Percentiles rank a stretch among this genome's conserved stretches.
phyloP scores from a whole-genome alignment of 768 basidiomycete genomes.

The Lactarius evosmus region DNA sequence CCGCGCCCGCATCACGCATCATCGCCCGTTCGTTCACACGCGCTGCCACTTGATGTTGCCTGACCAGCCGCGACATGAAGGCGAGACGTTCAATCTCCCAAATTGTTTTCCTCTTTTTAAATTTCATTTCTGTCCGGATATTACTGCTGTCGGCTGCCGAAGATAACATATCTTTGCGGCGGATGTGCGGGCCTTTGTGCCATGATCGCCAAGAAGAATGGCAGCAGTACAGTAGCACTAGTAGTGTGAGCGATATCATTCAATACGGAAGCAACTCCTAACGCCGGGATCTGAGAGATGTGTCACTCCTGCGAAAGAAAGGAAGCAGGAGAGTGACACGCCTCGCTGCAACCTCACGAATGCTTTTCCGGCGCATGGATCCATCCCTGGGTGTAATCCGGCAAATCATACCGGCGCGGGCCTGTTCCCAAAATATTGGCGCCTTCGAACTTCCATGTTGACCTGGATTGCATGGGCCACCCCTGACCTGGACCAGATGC shows the following conservation, averaged over 20 bases:
- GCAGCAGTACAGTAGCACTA: not conserved
- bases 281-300: not conserved
- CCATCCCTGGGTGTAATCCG: not conserved
- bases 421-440: conserved; percentile 8
- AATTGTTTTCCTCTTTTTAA: not conserved
- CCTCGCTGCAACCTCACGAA: conserved; percentile 3
- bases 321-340: not conserved
- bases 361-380: not conserved
- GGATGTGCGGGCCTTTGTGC: not conserved
- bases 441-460: conserved; percentile 11
- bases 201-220: not conserved
- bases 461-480: not conserved
- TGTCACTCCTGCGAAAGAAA: conserved; percentile 11
- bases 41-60: not conserved
- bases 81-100: conserved; percentile 6
- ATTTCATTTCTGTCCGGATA: not conserved
- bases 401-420: conserved; percentile 1
- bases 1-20: not conserved
- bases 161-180: not conserved
- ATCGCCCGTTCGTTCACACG: not conserved
- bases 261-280: not conserved
- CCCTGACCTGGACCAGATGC: conserved; percentile 6
- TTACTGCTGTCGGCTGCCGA: not conserved
- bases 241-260: not conserved
- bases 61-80: conserved; percentile 1